Conservation (phyloP, 2,329 filamentous ascomycete species). For the Podosphaera xanthii region DNA sequence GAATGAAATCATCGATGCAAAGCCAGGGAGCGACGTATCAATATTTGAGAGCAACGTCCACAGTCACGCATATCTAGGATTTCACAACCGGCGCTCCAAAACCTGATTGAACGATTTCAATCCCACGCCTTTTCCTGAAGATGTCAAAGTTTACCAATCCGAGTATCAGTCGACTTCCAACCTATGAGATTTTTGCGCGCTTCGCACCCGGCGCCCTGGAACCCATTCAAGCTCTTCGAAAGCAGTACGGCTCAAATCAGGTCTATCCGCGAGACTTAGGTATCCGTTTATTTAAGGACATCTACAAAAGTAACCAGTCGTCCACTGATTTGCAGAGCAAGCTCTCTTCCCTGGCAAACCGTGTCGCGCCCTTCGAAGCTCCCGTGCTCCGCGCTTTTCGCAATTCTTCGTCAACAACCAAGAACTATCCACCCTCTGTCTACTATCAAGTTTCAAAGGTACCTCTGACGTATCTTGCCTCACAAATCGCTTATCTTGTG, state of each 20-base stretch:
- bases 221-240: background rate
- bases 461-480: background rate
- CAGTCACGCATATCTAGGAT: no score
- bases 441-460: background rate
- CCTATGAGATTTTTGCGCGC: background rate
- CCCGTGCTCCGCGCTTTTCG: background rate
- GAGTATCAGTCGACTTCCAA: background rate
- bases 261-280: background rate
- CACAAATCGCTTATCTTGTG: background rate
- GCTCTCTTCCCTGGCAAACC: background rate
- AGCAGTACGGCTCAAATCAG: background rate
- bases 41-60: no score
- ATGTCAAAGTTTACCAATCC: no score
- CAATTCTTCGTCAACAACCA: background rate
- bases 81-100: no score
- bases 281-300: background rate
- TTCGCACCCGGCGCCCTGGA: background rate
- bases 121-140: no score
- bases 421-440: background rate
- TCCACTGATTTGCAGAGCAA: background rate
- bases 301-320: background rate
- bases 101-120: no score
- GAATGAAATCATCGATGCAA: no score
- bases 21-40: no score
- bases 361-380: background rate